Conservation (phyloP, 2,329 filamentous ascomycete species). For the Hirsutella rhossiliensis region DNA sequence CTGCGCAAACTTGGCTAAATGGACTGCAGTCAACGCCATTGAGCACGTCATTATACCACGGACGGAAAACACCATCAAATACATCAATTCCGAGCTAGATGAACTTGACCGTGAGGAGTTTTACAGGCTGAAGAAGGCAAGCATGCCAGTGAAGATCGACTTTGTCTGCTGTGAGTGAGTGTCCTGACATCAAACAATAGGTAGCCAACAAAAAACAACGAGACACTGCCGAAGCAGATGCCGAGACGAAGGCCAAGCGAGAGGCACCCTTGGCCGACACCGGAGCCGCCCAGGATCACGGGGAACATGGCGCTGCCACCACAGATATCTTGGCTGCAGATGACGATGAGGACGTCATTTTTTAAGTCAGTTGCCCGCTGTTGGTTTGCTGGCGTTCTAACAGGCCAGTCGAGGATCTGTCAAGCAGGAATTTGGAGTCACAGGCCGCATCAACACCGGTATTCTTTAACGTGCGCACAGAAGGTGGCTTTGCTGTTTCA, state of each 20-base stretch:
- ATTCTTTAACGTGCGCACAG: too few species aligned
- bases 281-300: conserved; percentile 20
- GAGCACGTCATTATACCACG: conserved; percentile 94
- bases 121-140: conserved; percentile 81
- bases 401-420: too few species aligned
- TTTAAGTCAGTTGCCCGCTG: conserved; percentile 31
- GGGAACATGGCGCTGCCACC: conserved; percentile 25
- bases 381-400: not conserved
- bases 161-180: not conserved
- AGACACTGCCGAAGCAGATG: conserved; percentile 59
- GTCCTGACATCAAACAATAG: conserved; percentile 11
- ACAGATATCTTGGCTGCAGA: conserved; percentile 61
- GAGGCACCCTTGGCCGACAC: conserved; percentile 28
- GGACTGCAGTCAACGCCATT: conserved; percentile 70
- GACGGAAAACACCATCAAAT: conserved; percentile 99
- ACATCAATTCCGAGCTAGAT: conserved; percentile 97
- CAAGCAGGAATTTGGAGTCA: too few species aligned
- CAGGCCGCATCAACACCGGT: too few species aligned
- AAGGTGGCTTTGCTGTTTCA: too few species aligned
- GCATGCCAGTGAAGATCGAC: not conserved
- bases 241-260: conserved; percentile 64
- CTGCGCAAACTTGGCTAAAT: conserved; percentile 8
- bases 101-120: conserved; percentile 97
- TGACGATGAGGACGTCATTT: conserved; percentile 80
- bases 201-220: conserved; percentile 76